phyloP scores from a whole-genome alignment of 2,329 filamentous ascomycete species.

The Tetracladium maxilliforme region DNA sequence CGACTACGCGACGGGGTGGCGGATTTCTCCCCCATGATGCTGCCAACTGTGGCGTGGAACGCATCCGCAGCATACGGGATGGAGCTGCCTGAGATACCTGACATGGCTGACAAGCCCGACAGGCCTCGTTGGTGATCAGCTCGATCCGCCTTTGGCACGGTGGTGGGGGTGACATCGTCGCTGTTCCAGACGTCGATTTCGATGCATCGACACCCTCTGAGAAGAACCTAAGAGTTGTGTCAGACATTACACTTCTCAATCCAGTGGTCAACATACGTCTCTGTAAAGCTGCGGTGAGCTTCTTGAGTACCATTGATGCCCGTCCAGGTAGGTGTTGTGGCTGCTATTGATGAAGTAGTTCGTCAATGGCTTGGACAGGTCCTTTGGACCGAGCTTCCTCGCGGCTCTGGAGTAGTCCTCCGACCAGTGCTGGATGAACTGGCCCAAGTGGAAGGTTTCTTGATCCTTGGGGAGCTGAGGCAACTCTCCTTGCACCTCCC shows the following conservation, averaged over 20 bases:
- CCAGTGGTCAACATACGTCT: constrained; percentile 35
- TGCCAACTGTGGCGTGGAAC: no score
- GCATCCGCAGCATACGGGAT: no score
- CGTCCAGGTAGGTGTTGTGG: constrained; percentile 85
- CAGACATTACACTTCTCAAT: background rate
- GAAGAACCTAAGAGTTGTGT: constrained; percentile 39
- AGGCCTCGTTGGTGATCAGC: no score
- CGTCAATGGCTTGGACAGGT: constrained; percentile 55
- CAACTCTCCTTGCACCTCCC: constrained; percentile 27
- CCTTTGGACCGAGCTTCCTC: constrained; percentile 33
- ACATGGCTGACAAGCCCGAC: no score
- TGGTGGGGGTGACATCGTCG: no score
- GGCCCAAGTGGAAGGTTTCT: background rate
- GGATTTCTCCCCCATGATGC: no score
- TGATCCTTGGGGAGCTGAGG: background rate
- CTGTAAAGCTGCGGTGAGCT: constrained; percentile 69
- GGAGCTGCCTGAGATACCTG: no score
- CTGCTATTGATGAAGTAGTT: constrained; percentile 93
- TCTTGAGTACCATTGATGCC: constrained; percentile 69
- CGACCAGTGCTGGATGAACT: constrained; percentile 35
- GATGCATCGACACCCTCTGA: constrained; percentile 71
- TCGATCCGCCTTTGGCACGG: no score
- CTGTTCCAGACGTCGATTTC: constrained; percentile 95
- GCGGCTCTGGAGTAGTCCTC: constrained; percentile 27
- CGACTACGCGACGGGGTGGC: no score